Evolutionary conservation across 1,284 basidiomycete species (phyloP).

Genomic region (Ceratobasidium sp.): DNA sequence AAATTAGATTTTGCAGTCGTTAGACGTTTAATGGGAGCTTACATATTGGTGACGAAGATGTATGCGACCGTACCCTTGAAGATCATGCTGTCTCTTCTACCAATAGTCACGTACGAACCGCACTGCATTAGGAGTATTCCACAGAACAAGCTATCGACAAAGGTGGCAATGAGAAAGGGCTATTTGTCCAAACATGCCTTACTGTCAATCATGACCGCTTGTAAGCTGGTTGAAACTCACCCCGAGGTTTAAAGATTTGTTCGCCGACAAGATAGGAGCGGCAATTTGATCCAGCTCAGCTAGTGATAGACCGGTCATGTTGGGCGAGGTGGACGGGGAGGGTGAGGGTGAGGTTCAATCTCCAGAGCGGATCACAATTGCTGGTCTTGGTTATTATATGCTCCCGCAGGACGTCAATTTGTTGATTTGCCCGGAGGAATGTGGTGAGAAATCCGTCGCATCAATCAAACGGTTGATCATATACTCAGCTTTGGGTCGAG

Average conservation of each 20-base stretch:
- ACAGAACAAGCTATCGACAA: slow-evolving; percentile 25
- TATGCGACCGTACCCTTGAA: slow-evolving; percentile 36
- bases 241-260: slow-evolving; percentile 27
- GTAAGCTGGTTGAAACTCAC: background rate
- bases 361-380: background rate
- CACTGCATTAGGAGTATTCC: slow-evolving; percentile 37
- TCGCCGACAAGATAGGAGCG: slow-evolving; percentile 1
- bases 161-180: slow-evolving; percentile 32
- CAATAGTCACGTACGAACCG: slow-evolving; percentile 16
- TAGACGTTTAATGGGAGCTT: background rate
- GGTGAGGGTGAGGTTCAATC: background rate
- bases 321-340: background rate
- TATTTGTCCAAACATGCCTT: background rate
- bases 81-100: slow-evolving; percentile 2
- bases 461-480: background rate
- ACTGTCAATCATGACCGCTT: background rate
- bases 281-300: slow-evolving; percentile 30
- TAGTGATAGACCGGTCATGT: slow-evolving; percentile 32
- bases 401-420: background rate
- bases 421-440: background rate
- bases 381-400: slow-evolving; percentile 4
- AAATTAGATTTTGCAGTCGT: background rate
- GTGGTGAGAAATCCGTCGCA: background rate
- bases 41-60: slow-evolving; percentile 24
- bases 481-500: background rate